Evolutionary conservation across 345 rosid genomes (phyloP).

Genomic region (Moricandia moricandioides): DNA sequence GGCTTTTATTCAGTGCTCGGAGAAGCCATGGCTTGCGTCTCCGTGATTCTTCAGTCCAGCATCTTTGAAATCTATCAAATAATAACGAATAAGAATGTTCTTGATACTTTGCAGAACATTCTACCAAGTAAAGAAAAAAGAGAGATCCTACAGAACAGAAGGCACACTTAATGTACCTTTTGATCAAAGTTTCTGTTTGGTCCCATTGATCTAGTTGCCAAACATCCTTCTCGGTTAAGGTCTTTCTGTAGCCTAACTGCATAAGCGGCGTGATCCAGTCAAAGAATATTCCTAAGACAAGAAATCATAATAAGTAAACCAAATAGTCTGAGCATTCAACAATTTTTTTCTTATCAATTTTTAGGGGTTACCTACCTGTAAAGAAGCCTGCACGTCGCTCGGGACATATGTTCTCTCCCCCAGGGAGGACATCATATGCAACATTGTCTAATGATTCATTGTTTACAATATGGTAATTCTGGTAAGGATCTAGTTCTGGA

Average conservation of each 20-base stretch:
- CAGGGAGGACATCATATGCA: constrained; percentile 77
- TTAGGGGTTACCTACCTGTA: constrained; percentile 62
- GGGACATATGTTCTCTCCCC: constrained; percentile 72
- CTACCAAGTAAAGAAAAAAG: background rate
- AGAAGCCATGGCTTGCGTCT: constrained; percentile 80
- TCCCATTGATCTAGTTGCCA: constrained; percentile 97
- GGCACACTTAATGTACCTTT: constrained; percentile 44
- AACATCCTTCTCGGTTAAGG: constrained; percentile 82
- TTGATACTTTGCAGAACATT: background rate
- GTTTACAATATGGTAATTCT: constrained; percentile 52
- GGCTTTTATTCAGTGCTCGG: constrained; percentile 78
- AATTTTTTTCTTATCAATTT: background rate
- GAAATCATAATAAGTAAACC: constrained; percentile 16
- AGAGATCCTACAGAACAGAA: background rate
- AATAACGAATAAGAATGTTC: constrained; percentile 5
- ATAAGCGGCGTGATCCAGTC: constrained; percentile 89
- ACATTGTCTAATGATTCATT: constrained; percentile 46
- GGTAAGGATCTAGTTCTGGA: constrained; percentile 67
- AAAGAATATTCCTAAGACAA: constrained; percentile 59
- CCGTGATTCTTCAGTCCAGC: constrained; percentile 71
- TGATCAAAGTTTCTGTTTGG: constrained; percentile 66
- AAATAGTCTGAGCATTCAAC: background rate
- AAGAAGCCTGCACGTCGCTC: constrained; percentile 64
- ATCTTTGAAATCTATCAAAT: constrained; percentile 61
- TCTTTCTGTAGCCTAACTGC: constrained; percentile 77